Evolutionary conservation across 1,139 yeast genomes (phyloP).

Genomic region (Debaryomycetaceae sp.): DNA sequence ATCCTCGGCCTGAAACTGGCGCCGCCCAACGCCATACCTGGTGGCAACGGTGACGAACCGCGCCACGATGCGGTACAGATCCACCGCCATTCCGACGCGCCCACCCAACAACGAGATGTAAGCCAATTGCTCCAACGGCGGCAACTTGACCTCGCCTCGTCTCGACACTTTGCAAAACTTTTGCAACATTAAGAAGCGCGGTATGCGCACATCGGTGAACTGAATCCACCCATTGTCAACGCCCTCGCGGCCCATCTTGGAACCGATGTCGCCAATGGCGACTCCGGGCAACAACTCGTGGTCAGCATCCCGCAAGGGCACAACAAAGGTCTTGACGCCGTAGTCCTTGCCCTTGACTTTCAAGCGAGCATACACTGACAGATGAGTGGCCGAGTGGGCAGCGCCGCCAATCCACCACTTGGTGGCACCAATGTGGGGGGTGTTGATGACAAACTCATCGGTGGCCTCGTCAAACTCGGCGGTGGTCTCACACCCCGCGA

Average conservation of each 20-base stretch:
- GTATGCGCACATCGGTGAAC: slow-evolving; percentile 28
- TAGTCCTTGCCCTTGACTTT: slow-evolving; percentile 29
- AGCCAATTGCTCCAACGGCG: slow-evolving; percentile 31
- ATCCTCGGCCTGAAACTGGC: slow-evolving; percentile 21
- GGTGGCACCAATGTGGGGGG: slow-evolving; percentile 34
- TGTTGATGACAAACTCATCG: slow-evolving; percentile 28
- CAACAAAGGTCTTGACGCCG: slow-evolving; percentile 32
- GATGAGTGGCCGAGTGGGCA: slow-evolving; percentile 31
- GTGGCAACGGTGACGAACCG: slow-evolving; percentile 28
- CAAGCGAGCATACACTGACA: slow-evolving; percentile 27
- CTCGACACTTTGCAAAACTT: slow-evolving; percentile 28
- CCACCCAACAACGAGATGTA: slow-evolving; percentile 30
- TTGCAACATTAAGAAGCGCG: slow-evolving; percentile 32
- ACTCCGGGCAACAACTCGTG: slow-evolving; percentile 30
- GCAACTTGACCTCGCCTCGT: slow-evolving; percentile 25
- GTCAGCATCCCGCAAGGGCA: slow-evolving; percentile 29
- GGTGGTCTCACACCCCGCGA: slow-evolving; percentile 31
- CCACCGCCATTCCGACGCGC: slow-evolving; percentile 28
- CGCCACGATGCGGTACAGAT: slow-evolving; percentile 26
- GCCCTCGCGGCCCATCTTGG: slow-evolving; percentile 34
- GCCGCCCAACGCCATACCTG: slow-evolving; percentile 29
- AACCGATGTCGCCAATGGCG: slow-evolving; percentile 30
- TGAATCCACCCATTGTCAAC: slow-evolving; percentile 35
- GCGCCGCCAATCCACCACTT: slow-evolving; percentile 38
- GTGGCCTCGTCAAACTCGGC: slow-evolving; percentile 27